Evolutionary conservation across 2,329 filamentous ascomycete species (phyloP), one percentile per base, ranked within the genome.

Genomic region (Colletotrichum magnum): DNA sequence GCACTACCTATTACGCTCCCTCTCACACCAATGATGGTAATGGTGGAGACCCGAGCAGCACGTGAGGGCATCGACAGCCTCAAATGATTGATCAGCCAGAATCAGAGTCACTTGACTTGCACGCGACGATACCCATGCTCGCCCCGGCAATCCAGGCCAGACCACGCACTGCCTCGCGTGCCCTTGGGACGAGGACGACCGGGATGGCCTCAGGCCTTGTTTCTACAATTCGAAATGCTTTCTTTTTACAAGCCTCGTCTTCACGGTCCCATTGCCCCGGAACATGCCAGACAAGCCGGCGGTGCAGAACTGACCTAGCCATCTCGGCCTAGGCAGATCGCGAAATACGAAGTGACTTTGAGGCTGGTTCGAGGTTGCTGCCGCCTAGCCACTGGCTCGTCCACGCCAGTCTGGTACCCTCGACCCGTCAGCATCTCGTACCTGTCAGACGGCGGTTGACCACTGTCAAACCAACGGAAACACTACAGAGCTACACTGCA

Each of bases 11-110:
- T 15, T n/a, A 13, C 41, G 16, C 10, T 43, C 3, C 9, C 21
- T 24, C 18, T 21, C 47, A n/a, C 48, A 60, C 53, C 41, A 28
- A 15, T 28, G 45, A 45, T 28, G 26, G 12, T n/a, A 39, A 61
- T 26, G 21, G 39, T 51, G 58, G 60, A 32, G 48, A 36, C 10
- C 13, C 13, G 1, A 16, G 9, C 16, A 13, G 47, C 60, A 43
- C 60, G 54, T 68, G 65, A 68, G 60, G 13, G 10, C 56, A 4
- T 65, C 45, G 62, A 67, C 50, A 66, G 62, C 67, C 67, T 43
- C 43, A 21, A 15, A 61, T 54, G 62, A 28, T 28, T 18, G 41
- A 64, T 58, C 28, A 15, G 24, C 21, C 48, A 18, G 32, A 12
- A n/a, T 58, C 41, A 21, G 39, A 58, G 53, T 64, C 60, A 58